phyloP scores from a whole-genome alignment of 495 filamentous ascomycete genomes.

The Aspergillus haitiensis region DNA sequence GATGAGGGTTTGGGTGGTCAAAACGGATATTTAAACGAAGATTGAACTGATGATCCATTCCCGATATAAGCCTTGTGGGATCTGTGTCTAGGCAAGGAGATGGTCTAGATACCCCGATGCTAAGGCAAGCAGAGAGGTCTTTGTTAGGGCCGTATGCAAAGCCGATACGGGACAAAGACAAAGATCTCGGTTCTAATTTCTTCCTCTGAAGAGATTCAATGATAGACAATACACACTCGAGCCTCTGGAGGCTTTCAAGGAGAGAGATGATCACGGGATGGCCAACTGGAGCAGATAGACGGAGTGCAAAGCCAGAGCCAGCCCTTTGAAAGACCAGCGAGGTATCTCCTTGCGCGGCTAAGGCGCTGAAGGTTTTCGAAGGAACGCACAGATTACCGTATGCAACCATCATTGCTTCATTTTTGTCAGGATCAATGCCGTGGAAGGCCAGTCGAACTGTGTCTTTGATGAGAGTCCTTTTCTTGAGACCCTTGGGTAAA shows the following conservation, averaged over 20 bases:
- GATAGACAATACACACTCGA: slow-evolving; percentile 45
- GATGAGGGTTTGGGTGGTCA: slow-evolving; percentile 69
- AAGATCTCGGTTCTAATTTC: slow-evolving; percentile 33
- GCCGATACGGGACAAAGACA: slow-evolving; percentile 40
- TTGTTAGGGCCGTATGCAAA: slow-evolving; percentile 40
- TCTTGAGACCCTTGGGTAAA: slow-evolving; percentile 31
- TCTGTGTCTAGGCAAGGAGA: slow-evolving; percentile 26
- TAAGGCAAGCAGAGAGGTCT: slow-evolving; percentile 33
- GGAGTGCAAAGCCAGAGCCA: slow-evolving; percentile 42
- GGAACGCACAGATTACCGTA: slow-evolving; percentile 35
- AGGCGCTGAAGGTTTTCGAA: slow-evolving; percentile 28
- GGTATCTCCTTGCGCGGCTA: slow-evolving; percentile 33
- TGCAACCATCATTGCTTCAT: slow-evolving; percentile 41
- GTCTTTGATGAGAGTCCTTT: slow-evolving; percentile 34
- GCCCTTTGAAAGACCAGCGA: slow-evolving; percentile 38
- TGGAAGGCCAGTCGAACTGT: slow-evolving; percentile 44
- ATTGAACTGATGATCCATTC: slow-evolving; percentile 32
- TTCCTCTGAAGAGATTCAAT: slow-evolving; percentile 39
- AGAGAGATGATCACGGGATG: slow-evolving; percentile 37
- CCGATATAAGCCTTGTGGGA: slow-evolving; percentile 25
- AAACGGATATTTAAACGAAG: slow-evolving; percentile 47
- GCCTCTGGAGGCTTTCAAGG: slow-evolving; percentile 42
- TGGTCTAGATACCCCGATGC: slow-evolving; percentile 30
- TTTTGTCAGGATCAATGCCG: slow-evolving; percentile 39
- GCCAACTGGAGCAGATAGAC: slow-evolving; percentile 40